Evolutionary conservation across 805 yeast genomes (phyloP), one percentile per base, ranked within the genome.

Genomic region (Lipomyces lipofer): DNA sequence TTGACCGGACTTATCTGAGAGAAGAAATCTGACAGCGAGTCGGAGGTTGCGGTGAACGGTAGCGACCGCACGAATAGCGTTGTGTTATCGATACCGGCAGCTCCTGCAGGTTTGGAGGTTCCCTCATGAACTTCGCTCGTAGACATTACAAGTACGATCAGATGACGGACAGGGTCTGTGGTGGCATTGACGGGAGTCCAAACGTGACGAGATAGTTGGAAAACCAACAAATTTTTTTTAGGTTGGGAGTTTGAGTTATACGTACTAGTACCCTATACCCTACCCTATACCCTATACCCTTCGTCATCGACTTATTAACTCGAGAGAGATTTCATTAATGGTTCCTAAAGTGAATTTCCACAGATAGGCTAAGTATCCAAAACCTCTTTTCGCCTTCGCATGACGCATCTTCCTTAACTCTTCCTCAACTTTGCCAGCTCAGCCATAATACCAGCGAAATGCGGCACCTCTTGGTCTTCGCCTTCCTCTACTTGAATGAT

Each of bases 1-100:
- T 85, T 90, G 10, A 92, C 95, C 5, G 99, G 99, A 3, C 88
- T 92, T 73, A 90, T 85, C 60, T 89, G 89, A 1, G 98, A 86
- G 67, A 94, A 94, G 70, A 78, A 90, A 63, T 86, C 88, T 0
- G 92, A 78, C 39, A 94, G 76, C 64, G 88, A 83, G 56, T 89
- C 96, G 21, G 84, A 81, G 1, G 95, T 86, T 6, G 90, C 95
- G 38, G 81, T 84, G 56, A 76, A 75, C 1, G 98, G 98, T 32
- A 92, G 76, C 3, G 91, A 79, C 61, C 98, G 81, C 40, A 94
- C 95, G 69, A 94, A 94, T 33, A 94, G 75, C 21, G 95, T 86
- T 66, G 60, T 57, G 29, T 51, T 54, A 4, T 56, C 58, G 3
- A 6, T 28, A 15, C 19, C 51, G 27, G 40, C 30, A 21, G 38